Evolutionary conservation across 2,329 filamentous ascomycete genomes (phyloP).

Genomic region (Pyrenophora teres): DNA sequence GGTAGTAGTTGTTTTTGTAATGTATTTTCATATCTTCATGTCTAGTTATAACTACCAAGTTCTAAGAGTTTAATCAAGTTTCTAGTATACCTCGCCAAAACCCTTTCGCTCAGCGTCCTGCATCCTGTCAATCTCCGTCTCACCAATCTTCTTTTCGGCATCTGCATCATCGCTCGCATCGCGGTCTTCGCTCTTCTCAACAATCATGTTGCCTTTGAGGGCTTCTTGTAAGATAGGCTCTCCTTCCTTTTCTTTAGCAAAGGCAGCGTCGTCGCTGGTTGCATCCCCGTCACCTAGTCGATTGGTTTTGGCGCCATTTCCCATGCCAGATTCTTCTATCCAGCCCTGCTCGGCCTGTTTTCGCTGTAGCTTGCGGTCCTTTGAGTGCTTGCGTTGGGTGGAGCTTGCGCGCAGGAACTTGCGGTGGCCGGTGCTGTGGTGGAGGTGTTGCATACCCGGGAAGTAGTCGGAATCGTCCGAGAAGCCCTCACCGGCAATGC

Average conservation of each 20-base stretch:
- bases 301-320: slow-evolving; percentile 51
- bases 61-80: background rate
- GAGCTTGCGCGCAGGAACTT: slow-evolving; percentile 35
- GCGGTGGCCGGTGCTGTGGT: slow-evolving; percentile 20
- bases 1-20: too few relatives aligned
- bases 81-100: slow-evolving; percentile 41
- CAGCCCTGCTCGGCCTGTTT: slow-evolving; percentile 47
- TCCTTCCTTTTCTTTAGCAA: slow-evolving; percentile 7
- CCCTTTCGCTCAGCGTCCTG: slow-evolving; percentile 38
- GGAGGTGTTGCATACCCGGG: slow-evolving; percentile 43
- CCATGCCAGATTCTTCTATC: slow-evolving; percentile 56
- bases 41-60: too few relatives aligned
- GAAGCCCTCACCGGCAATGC: slow-evolving; percentile 44
- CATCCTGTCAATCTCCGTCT: slow-evolving; percentile 37
- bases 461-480: slow-evolving; percentile 52
- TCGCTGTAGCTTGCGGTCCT: slow-evolving; percentile 43
- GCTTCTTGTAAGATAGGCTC: slow-evolving; percentile 39
- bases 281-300: slow-evolving; percentile 50
- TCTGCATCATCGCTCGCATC: slow-evolving; percentile 19
- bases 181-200: slow-evolving; percentile 35
- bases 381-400: slow-evolving; percentile 38
- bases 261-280: slow-evolving; percentile 27
- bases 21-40: too few relatives aligned
- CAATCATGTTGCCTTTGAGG: slow-evolving; percentile 42
- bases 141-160: slow-evolving; percentile 22